Evolutionary conservation across 2,329 filamentous ascomycete genomes (phyloP), one percentile per base, ranked within the genome.

Genomic region (Hypoxylon sp.): DNA sequence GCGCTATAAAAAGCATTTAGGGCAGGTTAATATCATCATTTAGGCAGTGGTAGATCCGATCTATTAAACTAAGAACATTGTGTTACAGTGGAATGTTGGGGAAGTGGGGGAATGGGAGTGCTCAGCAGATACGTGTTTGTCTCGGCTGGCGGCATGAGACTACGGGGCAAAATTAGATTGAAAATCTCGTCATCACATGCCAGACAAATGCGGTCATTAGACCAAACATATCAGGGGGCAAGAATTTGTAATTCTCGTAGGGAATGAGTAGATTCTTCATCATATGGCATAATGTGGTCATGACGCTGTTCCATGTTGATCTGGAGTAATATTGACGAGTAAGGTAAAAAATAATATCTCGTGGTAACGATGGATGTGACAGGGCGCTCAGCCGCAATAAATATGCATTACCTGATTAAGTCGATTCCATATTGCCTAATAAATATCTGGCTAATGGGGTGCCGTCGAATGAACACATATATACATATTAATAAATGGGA

Each of bases 91-190:
- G 52, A 48, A 58, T 66, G 51, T 51, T 57, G 31, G 70, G 46
- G 83, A 76, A 0, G 83, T 44, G 22, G 39, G 39, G 17, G 39
- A 44, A 22, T 4, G 17, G n/a, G 39, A 3, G 22, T 11, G 70
- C 2, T 78, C 77, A 3, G 79, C 78, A 0, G 77, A 31, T 24
- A 59, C 39, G 50, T 24, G 33, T n/a, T 10, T 66, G 63, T 66
- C 63, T 66, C 63, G 47, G 63, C 29, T 58, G n/a, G 35, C 24
- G n/a, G 39, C 51, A 53, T 37, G 31, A 53, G 63, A 42, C 46
- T 17, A 44, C 29, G 0, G 79, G 78, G 0, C 78, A 78, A 0
- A 79, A 79, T 58, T 80, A 81, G 0, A 76, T 79, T 0, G 26
- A 9, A 35, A 44, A 19, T 19, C 33, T 31, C 9, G 17, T 8